A percentile compares a stretch with the other conserved stretches of the same genome.
Evolutionary conservation across 768 basidiomycete genomes (phyloP).

Genomic region (Naganishia vishniacii): DNA sequence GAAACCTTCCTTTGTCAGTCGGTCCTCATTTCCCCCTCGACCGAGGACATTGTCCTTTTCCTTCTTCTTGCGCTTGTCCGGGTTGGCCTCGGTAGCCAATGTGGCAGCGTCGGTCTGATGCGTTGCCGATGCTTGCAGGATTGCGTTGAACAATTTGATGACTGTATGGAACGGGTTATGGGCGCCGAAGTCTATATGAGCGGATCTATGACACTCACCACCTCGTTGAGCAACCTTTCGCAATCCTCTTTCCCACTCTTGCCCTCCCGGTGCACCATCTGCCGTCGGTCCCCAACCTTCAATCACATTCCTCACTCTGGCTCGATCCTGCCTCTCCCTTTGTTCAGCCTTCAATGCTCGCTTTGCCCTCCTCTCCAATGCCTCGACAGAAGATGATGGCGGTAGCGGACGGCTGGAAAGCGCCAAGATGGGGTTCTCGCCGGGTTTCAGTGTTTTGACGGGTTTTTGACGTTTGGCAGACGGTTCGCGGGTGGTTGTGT

Average conservation of each 20-base stretch:
- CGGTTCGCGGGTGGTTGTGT: slow-evolving; percentile 22
- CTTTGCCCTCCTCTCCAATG: slow-evolving; percentile 43
- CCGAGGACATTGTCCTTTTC: slow-evolving; percentile 49
- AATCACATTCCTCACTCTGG: slow-evolving; percentile 45
- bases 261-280: slow-evolving; percentile 38
- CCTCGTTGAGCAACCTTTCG: slow-evolving; percentile 49
- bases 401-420: slow-evolving; percentile 40
- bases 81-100: slow-evolving; percentile 36
- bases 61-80: slow-evolving; percentile 39
- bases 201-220: slow-evolving; percentile 37
- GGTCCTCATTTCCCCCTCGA: slow-evolving; percentile 42
- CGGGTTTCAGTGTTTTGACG: slow-evolving; percentile 18
- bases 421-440: slow-evolving; percentile 42
- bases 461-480: slow-evolving; percentile 22
- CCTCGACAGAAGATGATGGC: slow-evolving; percentile 33
- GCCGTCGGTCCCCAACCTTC: slow-evolving; percentile 44
- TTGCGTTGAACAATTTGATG: slow-evolving; percentile 51
- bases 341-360: slow-evolving; percentile 39
- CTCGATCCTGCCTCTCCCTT: slow-evolving; percentile 47
- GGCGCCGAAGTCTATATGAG: background rate
- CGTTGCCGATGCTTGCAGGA: slow-evolving; percentile 41
- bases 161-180: slow-evolving; percentile 31
- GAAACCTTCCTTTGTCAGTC: slow-evolving; percentile 49
- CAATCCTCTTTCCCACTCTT: slow-evolving; percentile 49
- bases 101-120: slow-evolving; percentile 31